Conservation (phyloP, 768 basidiomycete genomes). For the Podaxis sp. region DNA sequence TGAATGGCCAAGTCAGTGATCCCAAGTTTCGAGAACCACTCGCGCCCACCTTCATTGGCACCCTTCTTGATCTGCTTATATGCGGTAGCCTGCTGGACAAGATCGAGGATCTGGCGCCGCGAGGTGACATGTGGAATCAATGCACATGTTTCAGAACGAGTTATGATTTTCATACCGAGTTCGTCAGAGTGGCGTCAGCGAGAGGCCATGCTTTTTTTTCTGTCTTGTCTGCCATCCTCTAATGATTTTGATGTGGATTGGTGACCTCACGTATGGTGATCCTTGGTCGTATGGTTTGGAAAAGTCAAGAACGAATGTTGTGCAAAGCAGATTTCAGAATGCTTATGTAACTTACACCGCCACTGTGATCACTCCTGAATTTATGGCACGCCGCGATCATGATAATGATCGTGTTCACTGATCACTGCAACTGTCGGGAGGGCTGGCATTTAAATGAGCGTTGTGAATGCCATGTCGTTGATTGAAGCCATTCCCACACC, state of each 20-base stretch:
- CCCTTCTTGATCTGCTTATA: slow-evolving; percentile 99
- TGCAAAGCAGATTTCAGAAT: background rate
- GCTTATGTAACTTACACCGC: slow-evolving; percentile 4
- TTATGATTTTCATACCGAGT: slow-evolving; percentile 57
- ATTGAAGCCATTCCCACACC: background rate
- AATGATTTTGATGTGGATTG: slow-evolving; percentile 9
- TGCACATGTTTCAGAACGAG: background rate
- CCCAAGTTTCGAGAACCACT: background rate
- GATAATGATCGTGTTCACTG: too few species aligned
- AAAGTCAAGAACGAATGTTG: background rate
- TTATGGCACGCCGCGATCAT: too few species aligned
- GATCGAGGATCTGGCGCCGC: slow-evolving; percentile 76
- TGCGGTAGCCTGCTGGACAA: slow-evolving; percentile 93
- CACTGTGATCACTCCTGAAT: background rate
- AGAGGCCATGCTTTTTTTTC: slow-evolving; percentile 85
- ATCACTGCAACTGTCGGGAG: background rate
- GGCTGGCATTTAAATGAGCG: background rate
- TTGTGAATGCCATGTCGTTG: background rate
- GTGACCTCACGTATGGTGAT: slow-evolving; percentile 82
- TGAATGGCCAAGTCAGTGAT: background rate
- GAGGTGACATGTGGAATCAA: background rate
- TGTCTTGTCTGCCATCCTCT: slow-evolving; percentile 46
- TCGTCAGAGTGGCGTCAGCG: slow-evolving; percentile 83
- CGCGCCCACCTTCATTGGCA: slow-evolving; percentile 87
- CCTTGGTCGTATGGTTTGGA: slow-evolving; percentile 64